A percentile compares a stretch with the other conserved stretches of the same genome.
Conservation (phyloP, 2,329 filamentous ascomycete species). For the Arthrinium puccinioides region DNA sequence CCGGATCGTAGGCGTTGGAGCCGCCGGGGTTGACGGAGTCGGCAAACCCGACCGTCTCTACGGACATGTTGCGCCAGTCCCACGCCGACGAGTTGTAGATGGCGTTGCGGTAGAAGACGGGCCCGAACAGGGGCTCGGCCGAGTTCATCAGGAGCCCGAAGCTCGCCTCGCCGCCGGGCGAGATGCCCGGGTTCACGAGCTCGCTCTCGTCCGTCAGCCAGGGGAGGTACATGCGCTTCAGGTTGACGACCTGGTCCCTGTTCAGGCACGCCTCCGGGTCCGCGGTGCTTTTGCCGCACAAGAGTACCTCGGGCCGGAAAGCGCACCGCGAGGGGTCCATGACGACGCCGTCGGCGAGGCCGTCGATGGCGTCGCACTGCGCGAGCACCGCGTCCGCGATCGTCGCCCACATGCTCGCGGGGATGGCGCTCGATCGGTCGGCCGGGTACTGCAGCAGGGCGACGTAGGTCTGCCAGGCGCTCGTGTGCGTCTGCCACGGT, state of each 20-base stretch:
- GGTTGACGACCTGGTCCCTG: constrained; percentile 28
- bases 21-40: constrained; percentile 27
- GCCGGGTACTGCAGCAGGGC: constrained; percentile 39
- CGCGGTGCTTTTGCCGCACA: constrained; percentile 22
- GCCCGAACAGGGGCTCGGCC: constrained; percentile 23
- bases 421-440: constrained; percentile 35
- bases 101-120: constrained; percentile 29
- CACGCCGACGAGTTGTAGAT: constrained; percentile 31
- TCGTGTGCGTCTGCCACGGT: constrained; percentile 43
- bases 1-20: constrained; percentile 28
- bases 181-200: constrained; percentile 34
- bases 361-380: constrained; percentile 44
- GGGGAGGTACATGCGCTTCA: constrained; percentile 23
- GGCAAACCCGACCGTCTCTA: constrained; percentile 20
- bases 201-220: constrained; percentile 19
- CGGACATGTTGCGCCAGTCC: constrained; percentile 23
- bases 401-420: constrained; percentile 35
- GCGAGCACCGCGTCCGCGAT: constrained; percentile 30
- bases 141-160: constrained; percentile 22
- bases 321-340: constrained; percentile 36
- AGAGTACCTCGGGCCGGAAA: constrained; percentile 31
- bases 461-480: constrained; percentile 32
- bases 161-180: constrained; percentile 35
- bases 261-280: constrained; percentile 31
- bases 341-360: constrained; percentile 41